phyloP scores from a whole-genome alignment of 176 grass and related monocot genomes.

The Ananas comosus region DNA sequence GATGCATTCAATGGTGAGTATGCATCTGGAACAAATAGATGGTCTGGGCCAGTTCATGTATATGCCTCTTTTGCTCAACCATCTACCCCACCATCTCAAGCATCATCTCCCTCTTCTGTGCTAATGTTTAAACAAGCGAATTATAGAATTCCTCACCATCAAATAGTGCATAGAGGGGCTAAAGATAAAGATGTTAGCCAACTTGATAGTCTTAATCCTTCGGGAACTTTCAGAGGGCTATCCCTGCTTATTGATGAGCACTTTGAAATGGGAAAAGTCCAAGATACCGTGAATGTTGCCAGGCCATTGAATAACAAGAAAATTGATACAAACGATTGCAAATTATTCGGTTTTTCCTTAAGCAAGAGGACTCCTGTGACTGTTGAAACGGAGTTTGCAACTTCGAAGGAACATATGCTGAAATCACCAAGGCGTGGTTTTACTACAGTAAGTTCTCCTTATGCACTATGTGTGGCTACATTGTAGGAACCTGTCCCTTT shows the following conservation, averaged over 20 bases:
- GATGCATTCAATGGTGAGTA: conserved; percentile 22
- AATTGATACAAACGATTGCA: conserved; percentile 22
- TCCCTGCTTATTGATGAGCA: conserved; percentile 8
- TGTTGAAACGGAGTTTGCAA: conserved; percentile 19
- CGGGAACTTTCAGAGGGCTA: conserved; percentile 7
- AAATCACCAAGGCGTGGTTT: conserved; percentile 4
- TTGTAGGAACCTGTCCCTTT: conserved; percentile 2
- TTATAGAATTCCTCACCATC: conserved; percentile 3
- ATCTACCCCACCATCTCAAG: conserved; percentile 26
- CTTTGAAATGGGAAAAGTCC: conserved; percentile 10
- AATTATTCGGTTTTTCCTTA: conserved; percentile 81
- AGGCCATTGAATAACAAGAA: conserved; percentile 15
- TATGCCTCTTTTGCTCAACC: conserved; percentile 19
- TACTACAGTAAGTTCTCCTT: conserved; percentile 6
- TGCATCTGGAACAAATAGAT: conserved; percentile 22
- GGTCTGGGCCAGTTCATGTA: conserved; percentile 26
- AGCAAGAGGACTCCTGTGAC: conserved; percentile 39
- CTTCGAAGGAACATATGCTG: background rate
- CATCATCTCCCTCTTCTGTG: conserved; percentile 61
- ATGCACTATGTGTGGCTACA: conserved; percentile 5
- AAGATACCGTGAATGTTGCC: background rate
- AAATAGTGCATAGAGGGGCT: background rate
- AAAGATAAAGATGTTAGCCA: conserved; percentile 13
- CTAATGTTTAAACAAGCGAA: conserved; percentile 53
- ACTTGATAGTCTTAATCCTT: background rate